A percentile compares a stretch with the other conserved stretches of the same genome.
Evolutionary conservation across 768 basidiomycete genomes (phyloP).

Genomic region (Collybiopsis confluens): DNA sequence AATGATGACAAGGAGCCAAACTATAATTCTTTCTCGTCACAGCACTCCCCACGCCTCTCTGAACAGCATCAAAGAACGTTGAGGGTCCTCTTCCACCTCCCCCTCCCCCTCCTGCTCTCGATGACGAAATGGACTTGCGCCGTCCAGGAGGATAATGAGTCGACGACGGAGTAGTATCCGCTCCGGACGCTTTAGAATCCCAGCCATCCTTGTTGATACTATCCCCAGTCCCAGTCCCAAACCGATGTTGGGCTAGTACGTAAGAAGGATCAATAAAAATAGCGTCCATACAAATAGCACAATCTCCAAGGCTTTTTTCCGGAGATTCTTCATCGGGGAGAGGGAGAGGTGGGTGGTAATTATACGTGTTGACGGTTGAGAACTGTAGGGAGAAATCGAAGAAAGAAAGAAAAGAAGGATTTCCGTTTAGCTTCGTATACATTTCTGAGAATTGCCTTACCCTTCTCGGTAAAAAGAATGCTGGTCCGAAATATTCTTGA

Average conservation of each 20-base stretch:
- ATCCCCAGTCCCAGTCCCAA: too few relatives aligned
- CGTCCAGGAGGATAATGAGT: not conserved
- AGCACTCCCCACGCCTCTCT: conserved; percentile 38
- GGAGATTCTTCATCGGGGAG: conserved; percentile 69
- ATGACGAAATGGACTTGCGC: not conserved
- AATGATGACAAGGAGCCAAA: conserved; percentile 83
- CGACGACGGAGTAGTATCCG: too few relatives aligned
- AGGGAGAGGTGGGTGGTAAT: conserved; percentile 83
- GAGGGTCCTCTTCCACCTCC: conserved; percentile 23
- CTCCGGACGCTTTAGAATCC: conserved; percentile 14
- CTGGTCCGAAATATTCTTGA: conserved; percentile 74
- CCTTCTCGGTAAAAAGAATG: conserved; percentile 76
- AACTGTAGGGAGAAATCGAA: conserved; percentile 37
- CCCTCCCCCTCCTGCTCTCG: conserved; percentile 8
- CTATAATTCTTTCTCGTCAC: conserved; percentile 68
- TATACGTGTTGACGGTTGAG: conserved; percentile 56
- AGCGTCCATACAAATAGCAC: conserved; percentile 91
- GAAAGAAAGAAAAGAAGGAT: too few relatives aligned
- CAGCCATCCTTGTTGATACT: too few relatives aligned
- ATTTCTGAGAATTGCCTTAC: too few relatives aligned
- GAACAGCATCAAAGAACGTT: conserved; percentile 14
- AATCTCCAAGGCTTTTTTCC: conserved; percentile 77
- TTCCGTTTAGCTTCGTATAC: too few relatives aligned
- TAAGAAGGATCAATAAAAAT: conserved; percentile 52
- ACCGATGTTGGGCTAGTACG: conserved; percentile 14